phyloP scores from a whole-genome alignment of 2,329 filamentous ascomycete species.

The Calycina herbarum region DNA sequence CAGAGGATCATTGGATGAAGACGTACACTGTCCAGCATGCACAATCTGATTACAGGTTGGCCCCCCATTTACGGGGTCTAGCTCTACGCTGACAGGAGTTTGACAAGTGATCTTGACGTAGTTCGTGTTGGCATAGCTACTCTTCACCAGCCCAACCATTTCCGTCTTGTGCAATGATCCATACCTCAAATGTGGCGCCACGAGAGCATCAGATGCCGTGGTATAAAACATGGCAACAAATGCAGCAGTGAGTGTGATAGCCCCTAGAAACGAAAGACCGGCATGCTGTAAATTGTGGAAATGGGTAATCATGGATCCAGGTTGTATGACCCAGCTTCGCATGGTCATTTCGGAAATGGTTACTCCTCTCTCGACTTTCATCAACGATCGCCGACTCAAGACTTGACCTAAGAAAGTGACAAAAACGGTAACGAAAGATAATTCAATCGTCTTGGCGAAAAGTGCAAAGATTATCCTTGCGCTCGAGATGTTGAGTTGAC shows the following conservation, averaged over 20 bases:
- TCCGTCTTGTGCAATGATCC: slow-evolving; percentile 50
- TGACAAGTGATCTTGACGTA: slow-evolving; percentile 60
- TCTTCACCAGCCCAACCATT: slow-evolving; percentile 57
- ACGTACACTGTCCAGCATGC: slow-evolving; percentile 62
- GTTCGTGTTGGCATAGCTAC: slow-evolving; percentile 62
- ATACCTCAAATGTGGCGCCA: slow-evolving; percentile 69
- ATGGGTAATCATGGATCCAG: slow-evolving; percentile 71
- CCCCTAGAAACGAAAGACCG: slow-evolving; percentile 62
- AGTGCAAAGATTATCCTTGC: slow-evolving; percentile 66
- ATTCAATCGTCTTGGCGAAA: slow-evolving; percentile 72
- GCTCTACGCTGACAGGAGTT: slow-evolving; percentile 52
- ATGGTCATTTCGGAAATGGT: slow-evolving; percentile 76
- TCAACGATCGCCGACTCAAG: slow-evolving; percentile 55
- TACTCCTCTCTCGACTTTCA: slow-evolving; percentile 58
- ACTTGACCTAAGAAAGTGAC: slow-evolving; percentile 73
- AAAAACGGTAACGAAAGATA: slow-evolving; percentile 75
- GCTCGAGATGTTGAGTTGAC: slow-evolving; percentile 55
- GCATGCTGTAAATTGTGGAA: slow-evolving; percentile 65
- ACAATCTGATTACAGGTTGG: slow-evolving; percentile 67
- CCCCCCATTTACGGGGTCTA: slow-evolving; percentile 44
- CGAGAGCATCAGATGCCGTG: slow-evolving; percentile 72
- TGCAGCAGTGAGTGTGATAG: slow-evolving; percentile 63
- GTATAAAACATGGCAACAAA: slow-evolving; percentile 72
- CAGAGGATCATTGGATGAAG: neutral
- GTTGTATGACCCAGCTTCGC: slow-evolving; percentile 72